phyloP scores from a whole-genome alignment of 2,329 filamentous ascomycete species.

The Fusarium anguioides region DNA sequence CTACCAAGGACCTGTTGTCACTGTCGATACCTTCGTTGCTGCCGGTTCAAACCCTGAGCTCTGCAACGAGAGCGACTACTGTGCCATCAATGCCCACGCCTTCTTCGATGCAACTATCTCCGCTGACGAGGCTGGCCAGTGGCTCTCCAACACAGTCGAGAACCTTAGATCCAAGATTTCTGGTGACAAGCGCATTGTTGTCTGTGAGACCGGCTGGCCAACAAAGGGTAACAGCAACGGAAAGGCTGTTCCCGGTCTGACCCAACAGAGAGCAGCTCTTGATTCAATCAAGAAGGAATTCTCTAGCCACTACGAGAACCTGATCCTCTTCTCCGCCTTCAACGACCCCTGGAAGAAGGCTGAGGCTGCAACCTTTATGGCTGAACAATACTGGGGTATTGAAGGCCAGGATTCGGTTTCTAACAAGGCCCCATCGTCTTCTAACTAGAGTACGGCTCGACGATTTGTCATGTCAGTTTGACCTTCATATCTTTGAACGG shows the following conservation, averaged over 20 bases:
- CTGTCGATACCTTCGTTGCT: slow-evolving; percentile 81
- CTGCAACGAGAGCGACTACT: slow-evolving; percentile 80
- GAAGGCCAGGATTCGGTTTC: slow-evolving; percentile 18
- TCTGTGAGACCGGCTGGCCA: slow-evolving; percentile 90
- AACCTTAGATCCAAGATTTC: slow-evolving; percentile 57
- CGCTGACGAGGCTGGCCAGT: slow-evolving; percentile 72
- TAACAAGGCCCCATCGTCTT: slow-evolving; percentile 43
- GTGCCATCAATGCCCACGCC: slow-evolving; percentile 83
- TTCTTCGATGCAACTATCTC: slow-evolving; percentile 78
- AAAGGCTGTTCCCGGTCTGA: slow-evolving; percentile 72
- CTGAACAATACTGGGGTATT: slow-evolving; percentile 84
- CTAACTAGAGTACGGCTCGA: slow-evolving; percentile 24
- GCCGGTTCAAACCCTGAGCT: slow-evolving; percentile 74
- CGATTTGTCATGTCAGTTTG: slow-evolving; percentile 14
- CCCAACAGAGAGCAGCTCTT: slow-evolving; percentile 75
- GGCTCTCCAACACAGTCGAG: slow-evolving; percentile 68
- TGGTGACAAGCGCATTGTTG: slow-evolving; percentile 70
- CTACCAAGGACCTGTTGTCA: slow-evolving; percentile 78
- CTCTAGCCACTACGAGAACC: slow-evolving; percentile 56
- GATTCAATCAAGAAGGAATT: slow-evolving; percentile 72
- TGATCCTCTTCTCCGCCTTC: slow-evolving; percentile 83
- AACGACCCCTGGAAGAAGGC: slow-evolving; percentile 84
- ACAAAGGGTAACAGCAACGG: slow-evolving; percentile 74
- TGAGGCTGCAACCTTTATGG: slow-evolving; percentile 69
- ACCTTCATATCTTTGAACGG: slow-evolving; percentile 10